Evolutionary conservation across 2,329 filamentous ascomycete species (phyloP).

Genomic region (Botryotinia narcissicola): DNA sequence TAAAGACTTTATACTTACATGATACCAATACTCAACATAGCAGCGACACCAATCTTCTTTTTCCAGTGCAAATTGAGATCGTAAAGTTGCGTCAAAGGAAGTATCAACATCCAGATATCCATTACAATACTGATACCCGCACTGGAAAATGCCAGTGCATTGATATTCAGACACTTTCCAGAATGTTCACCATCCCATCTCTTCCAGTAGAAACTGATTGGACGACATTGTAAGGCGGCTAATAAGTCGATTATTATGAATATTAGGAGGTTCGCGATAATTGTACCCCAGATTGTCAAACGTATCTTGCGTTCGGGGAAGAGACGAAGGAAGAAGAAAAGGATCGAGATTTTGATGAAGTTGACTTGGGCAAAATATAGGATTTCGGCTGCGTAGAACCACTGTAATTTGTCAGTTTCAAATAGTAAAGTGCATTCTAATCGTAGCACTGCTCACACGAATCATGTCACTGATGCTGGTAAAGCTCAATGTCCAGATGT

Average conservation of each 20-base stretch:
- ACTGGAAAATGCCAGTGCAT: slow-evolving; percentile 49
- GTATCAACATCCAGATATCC: slow-evolving; percentile 51
- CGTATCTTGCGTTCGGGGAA: slow-evolving; percentile 23
- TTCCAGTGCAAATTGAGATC: slow-evolving; percentile 45
- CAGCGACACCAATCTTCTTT: slow-evolving; percentile 47
- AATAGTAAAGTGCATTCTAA: not conserved
- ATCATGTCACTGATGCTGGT: slow-evolving; percentile 23
- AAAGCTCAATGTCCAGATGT: slow-evolving; percentile 26
- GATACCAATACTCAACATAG: slow-evolving; percentile 52
- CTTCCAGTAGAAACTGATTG: slow-evolving; percentile 53
- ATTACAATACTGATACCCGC: slow-evolving; percentile 52
- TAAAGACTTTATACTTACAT: slow-evolving; percentile 32
- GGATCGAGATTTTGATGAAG: slow-evolving; percentile 24
- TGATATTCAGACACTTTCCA: slow-evolving; percentile 51
- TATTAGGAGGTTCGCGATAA: slow-evolving; percentile 18
- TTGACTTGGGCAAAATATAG: slow-evolving; percentile 25
- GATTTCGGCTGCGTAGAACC: slow-evolving; percentile 26
- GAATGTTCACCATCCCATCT: slow-evolving; percentile 48
- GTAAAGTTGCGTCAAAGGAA: slow-evolving; percentile 49
- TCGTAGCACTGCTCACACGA: slow-evolving; percentile 19
- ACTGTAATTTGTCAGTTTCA: slow-evolving; percentile 16
- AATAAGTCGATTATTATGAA: slow-evolving; percentile 23
- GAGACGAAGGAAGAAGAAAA: slow-evolving; percentile 28
- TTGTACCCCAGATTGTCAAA: slow-evolving; percentile 14
- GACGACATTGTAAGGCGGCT: slow-evolving; percentile 45